Base-by-base conservation (phyloP, 768 basidiomycete genomes). In the Hericium erinaceus region DNA sequence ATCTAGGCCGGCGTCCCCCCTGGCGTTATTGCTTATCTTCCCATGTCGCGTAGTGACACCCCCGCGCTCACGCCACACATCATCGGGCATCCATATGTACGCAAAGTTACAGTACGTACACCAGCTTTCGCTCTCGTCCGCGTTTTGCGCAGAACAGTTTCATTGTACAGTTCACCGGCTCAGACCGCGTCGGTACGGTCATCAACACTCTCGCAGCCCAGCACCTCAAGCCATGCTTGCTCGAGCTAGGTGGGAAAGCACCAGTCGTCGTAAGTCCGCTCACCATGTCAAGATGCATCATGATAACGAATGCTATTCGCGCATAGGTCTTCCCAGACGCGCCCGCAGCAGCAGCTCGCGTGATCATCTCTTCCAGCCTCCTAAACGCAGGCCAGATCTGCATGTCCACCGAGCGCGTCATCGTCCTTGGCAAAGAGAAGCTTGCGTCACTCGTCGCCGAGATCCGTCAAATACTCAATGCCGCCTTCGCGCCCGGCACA, bases 351-450 rank as follows among this genome's bases (percentile, higher is more conserved):
- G 83, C 83, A 0, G 77, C 83, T 0, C 78, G 78, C 52, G 71
- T 69, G 4, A 75, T 80, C 41, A 72, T 74, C 2, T 70, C 58
- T n/a, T 77, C 76, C 8, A 73, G 77, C 11, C 69, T 80, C 65
- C 46, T 72, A 0, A 70, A 75, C 63, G 79, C 78, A 15, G 81
- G 81, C 3, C 80, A 81, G 69, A 71, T 81, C 39, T 83, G 81
- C 67, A 79, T 82, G 77, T 78, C 80, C 1, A 78, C 80, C 16
- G 79, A 80, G 61, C 76, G 80, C 5, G 75, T 81, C n/a, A 78
- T 83, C 48, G 78, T 76, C 9, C 79, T 80, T 57, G 68, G 74
- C 16, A 68, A 65, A 9, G 66, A 73, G 33, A 33, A 33, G 11
- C 68, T 75, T 5, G 67, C 73, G 0, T 56, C 58, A 1, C 70